A percentile compares a stretch with the other conserved stretches of the same genome.
phyloP scores from a whole-genome alignment of 768 basidiomycete species.

The Podaxis rugospora region DNA sequence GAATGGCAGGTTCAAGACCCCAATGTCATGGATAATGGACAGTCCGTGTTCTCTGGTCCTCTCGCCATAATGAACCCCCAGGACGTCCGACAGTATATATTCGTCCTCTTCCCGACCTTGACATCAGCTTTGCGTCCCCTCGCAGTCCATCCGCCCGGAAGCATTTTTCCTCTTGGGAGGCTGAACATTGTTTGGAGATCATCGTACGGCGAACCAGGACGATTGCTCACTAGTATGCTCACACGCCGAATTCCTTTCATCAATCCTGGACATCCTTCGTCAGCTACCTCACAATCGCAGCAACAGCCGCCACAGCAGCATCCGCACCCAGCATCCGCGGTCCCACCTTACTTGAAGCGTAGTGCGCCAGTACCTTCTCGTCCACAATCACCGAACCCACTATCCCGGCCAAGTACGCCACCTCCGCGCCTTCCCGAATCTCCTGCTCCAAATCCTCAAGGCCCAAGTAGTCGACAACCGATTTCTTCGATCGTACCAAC shows the following conservation, averaged over 20 bases:
- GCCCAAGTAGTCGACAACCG: constrained; percentile 28
- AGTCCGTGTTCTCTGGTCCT: constrained; percentile 51
- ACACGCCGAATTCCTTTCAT: constrained; percentile 73
- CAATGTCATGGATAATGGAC: constrained; percentile 32
- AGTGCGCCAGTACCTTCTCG: constrained; percentile 20
- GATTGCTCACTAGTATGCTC: constrained; percentile 84
- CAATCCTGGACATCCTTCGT: constrained; percentile 44
- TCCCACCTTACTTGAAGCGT: constrained; percentile 75
- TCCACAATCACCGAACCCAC: constrained; percentile 20
- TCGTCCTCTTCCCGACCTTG: constrained; percentile 58
- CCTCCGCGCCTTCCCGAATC: constrained; percentile 40
- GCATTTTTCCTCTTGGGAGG: constrained; percentile 74
- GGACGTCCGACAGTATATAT: constrained; percentile 85
- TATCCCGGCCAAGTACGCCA: constrained; percentile 55
- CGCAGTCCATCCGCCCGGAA: constrained; percentile 47
- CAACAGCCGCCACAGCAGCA: constrained; percentile 45
- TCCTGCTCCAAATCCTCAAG: constrained; percentile 24
- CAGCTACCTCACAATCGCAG: constrained; percentile 63
- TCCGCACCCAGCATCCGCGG: constrained; percentile 59
- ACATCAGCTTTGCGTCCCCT: constrained; percentile 44
- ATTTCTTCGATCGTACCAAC: constrained; percentile 17
- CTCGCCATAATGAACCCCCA: constrained; percentile 78
- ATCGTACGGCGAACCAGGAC: constrained; percentile 79
- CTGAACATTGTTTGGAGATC: constrained; percentile 89
- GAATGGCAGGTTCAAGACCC: constrained; percentile 58